A percentile compares a stretch with the other conserved stretches of the same genome.
These are phyloP conservation scores for Acanthamoeba healyi DNA, from an alignment of 208 protist species.

Conservation along the genomic window DNA sequence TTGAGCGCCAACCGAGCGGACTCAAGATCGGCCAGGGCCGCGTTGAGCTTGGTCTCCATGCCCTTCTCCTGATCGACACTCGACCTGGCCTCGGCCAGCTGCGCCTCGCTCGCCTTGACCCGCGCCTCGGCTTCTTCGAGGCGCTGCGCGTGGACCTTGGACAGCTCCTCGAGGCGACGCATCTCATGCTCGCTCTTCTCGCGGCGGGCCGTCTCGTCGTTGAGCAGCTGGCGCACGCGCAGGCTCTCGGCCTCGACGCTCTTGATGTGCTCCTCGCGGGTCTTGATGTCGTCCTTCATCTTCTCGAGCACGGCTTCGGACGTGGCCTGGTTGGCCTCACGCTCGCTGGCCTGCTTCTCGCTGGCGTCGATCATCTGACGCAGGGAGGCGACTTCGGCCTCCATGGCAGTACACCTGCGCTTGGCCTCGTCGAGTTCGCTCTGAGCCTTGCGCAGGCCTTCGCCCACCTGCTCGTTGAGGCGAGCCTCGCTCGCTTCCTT, in stretches of 20 bases:
- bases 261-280: neutral
- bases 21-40: neutral
- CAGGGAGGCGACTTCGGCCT: neutral
- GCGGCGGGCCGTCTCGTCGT: neutral
- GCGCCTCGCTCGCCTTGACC: neutral
- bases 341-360: neutral
- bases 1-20: slow-evolving; percentile 10
- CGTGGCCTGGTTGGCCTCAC: neutral
- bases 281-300: neutral
- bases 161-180: neutral
- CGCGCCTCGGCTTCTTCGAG: neutral
- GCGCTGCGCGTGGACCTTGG: neutral
- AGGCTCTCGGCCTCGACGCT: neutral
- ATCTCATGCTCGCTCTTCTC: neutral
- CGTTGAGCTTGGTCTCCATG: slow-evolving; percentile 37
- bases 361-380: neutral
- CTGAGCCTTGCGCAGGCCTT: neutral
- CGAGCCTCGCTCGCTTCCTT: neutral
- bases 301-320: neutral
- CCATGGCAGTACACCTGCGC: neutral
- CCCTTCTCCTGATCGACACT: slow-evolving; percentile 3
- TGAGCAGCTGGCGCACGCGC: neutral
- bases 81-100: neutral
- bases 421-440: neutral
- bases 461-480: neutral